Base-by-base conservation (phyloP, 176 grass and related monocot species). In the Luzula sylvatica region DNA sequence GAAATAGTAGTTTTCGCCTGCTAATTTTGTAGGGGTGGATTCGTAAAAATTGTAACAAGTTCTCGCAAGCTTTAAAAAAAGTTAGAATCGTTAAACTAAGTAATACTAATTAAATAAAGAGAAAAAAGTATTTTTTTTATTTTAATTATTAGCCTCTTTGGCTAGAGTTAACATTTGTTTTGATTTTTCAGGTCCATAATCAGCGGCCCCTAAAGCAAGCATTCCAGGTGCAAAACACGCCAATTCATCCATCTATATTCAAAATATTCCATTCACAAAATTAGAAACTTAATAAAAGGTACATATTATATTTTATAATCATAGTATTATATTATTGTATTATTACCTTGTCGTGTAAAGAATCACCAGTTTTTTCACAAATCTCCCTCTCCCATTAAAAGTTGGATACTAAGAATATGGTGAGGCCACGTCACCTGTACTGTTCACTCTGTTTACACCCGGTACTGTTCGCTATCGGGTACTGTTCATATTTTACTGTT, bases 1-100 rank as follows among this genome's bases (percentile, higher is more conserved):
- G 61, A 99, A 99, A 69, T 47, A 80, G 45, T 98, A 98, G 50
- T 98, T 98, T 53, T 92, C 93, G 61, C 93, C 93, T 43, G 93
- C 93, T 75, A 98, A 77, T 63, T 98, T 98, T 18, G 93, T 87
- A 7, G 78, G 86, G 58, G 93, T 98, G 68, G 75, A 61, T 83
- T 80, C 81, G 47, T 98, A 98, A 70, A 98, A 98, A 65, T 98
- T 98, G 76, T 98, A 98, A 75, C 93, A 98, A 30, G 86, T 98
- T 75, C 78, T 64, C 71, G 56, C 86, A 77, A 92, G 93, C 86
- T 98, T 61, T 11, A 12, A 17, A 15, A 23, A 14, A 19, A 65
- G 14, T 21, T 61, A 5, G 32, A 38, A 56, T 57, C 8, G 54
- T 19, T 35, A 9, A 35, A 35, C 9, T 7, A 35, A 35, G 30